Base-by-base conservation (phyloP, 352 stramenopile genomes). In the Pythium phragmiticola region DNA sequence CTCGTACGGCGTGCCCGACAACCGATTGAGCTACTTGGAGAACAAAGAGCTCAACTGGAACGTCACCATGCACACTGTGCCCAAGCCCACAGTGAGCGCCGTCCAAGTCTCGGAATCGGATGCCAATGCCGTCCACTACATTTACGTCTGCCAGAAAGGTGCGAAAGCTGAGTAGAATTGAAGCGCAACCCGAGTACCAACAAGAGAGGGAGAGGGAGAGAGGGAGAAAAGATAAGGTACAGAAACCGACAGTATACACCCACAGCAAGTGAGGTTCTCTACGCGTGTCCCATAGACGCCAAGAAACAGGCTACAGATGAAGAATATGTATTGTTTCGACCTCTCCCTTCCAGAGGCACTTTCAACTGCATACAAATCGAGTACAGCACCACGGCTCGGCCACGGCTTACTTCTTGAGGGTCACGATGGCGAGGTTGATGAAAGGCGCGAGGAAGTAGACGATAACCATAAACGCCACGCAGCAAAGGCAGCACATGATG, bases 41-140 rank as follows among this genome's bases (percentile, higher is more conserved):
- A 97, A 96, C 70, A 97, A 98, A 66, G 95, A 98, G 64, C 88
- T 98, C 73, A 82, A 86, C 34, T 98, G 95, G 95, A 97, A 84
- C 43, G 95, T 98, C 14, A 95, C 87, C 21, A 84, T 97, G 36
- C 92, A 98, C 76, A 98, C 95, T n/a, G 90, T 98, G 48, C 90
- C 93, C 43, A 98, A 98, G 76, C 95, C 95, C 7, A 98, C 92
- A 14, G 94, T 98, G n/a, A 97, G 82, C 50, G 91, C 92, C 23
- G 88, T 96, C 53, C 90, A 97, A 34, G 88, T 97, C 51, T 88
- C 89, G n/a, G 95, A 95, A 50, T 87, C 89, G 9, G 94, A 98
- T 65, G 92, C 92, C 26, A 98, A 97, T 60, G 87, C 82, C 49
- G 94, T 98, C 57, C 95, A 98, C 72, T 98, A 98, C 88, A 87